phyloP scores from a whole-genome alignment of 1,284 basidiomycete genomes.

The Cystobasidium slooffiae region DNA sequence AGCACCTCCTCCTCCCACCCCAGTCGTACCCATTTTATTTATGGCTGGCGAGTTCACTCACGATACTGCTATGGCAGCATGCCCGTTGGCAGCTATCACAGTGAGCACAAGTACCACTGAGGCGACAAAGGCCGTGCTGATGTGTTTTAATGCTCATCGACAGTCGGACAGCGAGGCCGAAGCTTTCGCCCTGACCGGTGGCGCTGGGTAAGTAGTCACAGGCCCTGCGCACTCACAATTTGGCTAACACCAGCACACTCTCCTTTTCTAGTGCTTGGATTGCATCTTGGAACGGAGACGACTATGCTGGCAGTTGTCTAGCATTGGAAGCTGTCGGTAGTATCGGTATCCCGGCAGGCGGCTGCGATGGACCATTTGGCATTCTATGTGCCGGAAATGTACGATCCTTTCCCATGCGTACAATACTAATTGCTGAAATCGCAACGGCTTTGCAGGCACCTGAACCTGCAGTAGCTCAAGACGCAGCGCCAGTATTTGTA shows the following conservation, averaged over 20 bases:
- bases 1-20: neutral
- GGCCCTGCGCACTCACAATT: neutral
- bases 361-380: neutral
- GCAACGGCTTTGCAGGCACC: no score
- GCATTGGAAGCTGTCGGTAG: neutral
- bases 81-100: constrained; percentile 1
- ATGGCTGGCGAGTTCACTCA: neutral
- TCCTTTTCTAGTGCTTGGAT: constrained; percentile 1
- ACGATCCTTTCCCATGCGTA: no score
- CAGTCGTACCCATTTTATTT: neutral
- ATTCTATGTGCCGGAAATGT: neutral
- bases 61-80: neutral
- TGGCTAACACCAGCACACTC: neutral
- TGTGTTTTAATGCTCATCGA: neutral
- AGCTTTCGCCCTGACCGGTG: constrained; percentile 7
- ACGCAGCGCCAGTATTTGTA: no score
- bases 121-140: neutral
- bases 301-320: constrained; percentile 9
- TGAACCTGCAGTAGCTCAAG: no score
- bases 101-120: neutral
- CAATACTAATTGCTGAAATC: no score
- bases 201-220: neutral
- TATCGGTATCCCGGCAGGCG: constrained; percentile 2
- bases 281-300: constrained; percentile 5
- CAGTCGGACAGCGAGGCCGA: neutral